phyloP scores from a whole-genome alignment of 1,284 basidiomycete species.

The Trametes versicolor region DNA sequence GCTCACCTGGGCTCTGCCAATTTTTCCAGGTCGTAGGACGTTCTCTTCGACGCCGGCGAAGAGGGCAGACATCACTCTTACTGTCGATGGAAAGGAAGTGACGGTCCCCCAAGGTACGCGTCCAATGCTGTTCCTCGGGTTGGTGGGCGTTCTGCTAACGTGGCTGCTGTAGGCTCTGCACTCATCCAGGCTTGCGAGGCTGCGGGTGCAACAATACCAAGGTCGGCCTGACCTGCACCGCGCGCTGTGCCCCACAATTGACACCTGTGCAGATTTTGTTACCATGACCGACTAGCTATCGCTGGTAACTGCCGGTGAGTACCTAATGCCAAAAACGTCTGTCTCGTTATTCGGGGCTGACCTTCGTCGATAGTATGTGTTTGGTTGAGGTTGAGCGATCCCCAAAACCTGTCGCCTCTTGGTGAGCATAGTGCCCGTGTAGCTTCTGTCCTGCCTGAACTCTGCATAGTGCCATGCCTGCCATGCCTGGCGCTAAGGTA shows the following conservation, averaged over 20 bases:
- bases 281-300: constrained; percentile 94
- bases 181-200: constrained; percentile 97
- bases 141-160: constrained; percentile 23
- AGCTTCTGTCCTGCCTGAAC: background rate
- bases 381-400: constrained; percentile 96
- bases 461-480: constrained; percentile 88
- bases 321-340: background rate
- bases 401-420: constrained; percentile 92
- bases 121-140: constrained; percentile 11
- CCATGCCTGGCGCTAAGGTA: constrained; percentile 96
- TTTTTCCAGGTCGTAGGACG: constrained; percentile 58
- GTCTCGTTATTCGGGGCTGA: background rate
- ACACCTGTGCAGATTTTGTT: constrained; percentile 77
- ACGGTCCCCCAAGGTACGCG: constrained; percentile 88
- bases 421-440: constrained; percentile 55
- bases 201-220: constrained; percentile 80
- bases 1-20: background rate
- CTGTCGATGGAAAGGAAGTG: constrained; percentile 93
- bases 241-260: constrained; percentile 21
- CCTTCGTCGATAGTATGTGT: constrained; percentile 79
- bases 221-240: constrained; percentile 54
- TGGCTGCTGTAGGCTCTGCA: constrained; percentile 75
- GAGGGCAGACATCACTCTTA: constrained; percentile 87
- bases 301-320: constrained; percentile 94
- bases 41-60: constrained; percentile 73